Evolutionary conservation across 768 basidiomycete species (phyloP).

Genomic region (Kwoniella dejecticola): DNA sequence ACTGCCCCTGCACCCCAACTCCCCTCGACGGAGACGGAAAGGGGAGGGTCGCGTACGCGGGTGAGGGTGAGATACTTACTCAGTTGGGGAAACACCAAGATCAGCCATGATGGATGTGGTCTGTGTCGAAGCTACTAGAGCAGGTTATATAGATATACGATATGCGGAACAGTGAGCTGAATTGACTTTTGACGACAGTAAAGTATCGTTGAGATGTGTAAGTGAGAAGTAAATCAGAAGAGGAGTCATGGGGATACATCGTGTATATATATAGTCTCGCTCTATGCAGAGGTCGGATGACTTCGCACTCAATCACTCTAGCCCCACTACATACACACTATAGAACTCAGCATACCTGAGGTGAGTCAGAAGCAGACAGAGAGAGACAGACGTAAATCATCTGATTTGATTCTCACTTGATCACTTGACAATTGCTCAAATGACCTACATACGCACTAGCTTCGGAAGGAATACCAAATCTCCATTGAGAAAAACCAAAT

Average conservation of each 20-base stretch:
- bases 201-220: neutral
- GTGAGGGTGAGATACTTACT: slow-evolving; percentile 30
- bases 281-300: slow-evolving; percentile 2
- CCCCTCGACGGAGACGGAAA: too few relatives aligned
- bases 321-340: neutral
- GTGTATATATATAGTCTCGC: neutral
- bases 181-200: too few relatives aligned
- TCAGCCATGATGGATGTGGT: slow-evolving; percentile 35
- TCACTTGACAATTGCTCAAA: slow-evolving; percentile 3
- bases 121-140: too few relatives aligned
- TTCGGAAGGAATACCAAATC: slow-evolving; percentile 2
- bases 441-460: neutral
- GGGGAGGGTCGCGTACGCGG: too few relatives aligned
- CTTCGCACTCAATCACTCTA: neutral
- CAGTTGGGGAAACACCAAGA: slow-evolving; percentile 46
- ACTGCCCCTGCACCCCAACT: neutral
- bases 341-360: neutral
- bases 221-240: neutral
- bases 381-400: slow-evolving; percentile 2
- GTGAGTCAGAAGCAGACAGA: neutral
- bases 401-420: neutral
- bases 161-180: too few relatives aligned
- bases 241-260: neutral
- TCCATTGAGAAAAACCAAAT: neutral
- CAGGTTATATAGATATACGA: too few relatives aligned